Evolutionary conservation across 2,329 filamentous ascomycete genomes (phyloP).

Genomic region (Penicillium sp.): DNA sequence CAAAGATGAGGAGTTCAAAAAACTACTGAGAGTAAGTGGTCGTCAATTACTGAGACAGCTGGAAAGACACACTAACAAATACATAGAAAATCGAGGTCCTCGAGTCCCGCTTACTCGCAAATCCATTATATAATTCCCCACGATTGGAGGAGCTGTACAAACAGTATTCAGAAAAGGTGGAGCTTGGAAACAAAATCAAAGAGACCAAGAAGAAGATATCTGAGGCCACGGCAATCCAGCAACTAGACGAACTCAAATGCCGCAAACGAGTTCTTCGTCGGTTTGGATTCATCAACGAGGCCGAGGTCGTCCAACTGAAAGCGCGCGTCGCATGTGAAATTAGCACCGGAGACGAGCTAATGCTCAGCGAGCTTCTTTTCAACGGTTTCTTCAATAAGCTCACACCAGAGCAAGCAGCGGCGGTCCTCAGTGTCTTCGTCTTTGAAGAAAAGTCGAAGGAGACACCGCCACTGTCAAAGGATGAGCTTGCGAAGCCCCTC

Average conservation of each 20-base stretch:
- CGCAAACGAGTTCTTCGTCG: slow-evolving; percentile 93
- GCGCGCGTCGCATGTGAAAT: slow-evolving; percentile 98
- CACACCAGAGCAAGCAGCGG: slow-evolving; percentile 82
- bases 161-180: slow-evolving; percentile 82
- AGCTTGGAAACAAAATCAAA: slow-evolving; percentile 79
- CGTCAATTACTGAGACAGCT: not conserved
- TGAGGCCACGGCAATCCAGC: slow-evolving; percentile 83
- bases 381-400: slow-evolving; percentile 98
- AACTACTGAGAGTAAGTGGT: slow-evolving; percentile 69
- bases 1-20: slow-evolving; percentile 89
- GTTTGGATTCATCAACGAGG: slow-evolving; percentile 93
- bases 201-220: slow-evolving; percentile 84
- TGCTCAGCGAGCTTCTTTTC: slow-evolving; percentile 91
- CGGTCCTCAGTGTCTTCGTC: slow-evolving; percentile 90
- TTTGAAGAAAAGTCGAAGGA: slow-evolving; percentile 95
- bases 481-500: slow-evolving; percentile 84
- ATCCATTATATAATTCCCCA: slow-evolving; percentile 89
- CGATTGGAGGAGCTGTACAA: slow-evolving; percentile 83
- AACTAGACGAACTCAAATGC: slow-evolving; percentile 94
- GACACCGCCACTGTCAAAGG: slow-evolving; percentile 67
- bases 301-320: slow-evolving; percentile 94
- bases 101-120: slow-evolving; percentile 84
- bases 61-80: slow-evolving; percentile 24
- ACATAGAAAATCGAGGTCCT: slow-evolving; percentile 90
- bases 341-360: slow-evolving; percentile 91